Evolutionary conservation across 345 rosid genomes (phyloP), one percentile per base, ranked within the genome.

Genomic region (Gossypioides kirkii): DNA sequence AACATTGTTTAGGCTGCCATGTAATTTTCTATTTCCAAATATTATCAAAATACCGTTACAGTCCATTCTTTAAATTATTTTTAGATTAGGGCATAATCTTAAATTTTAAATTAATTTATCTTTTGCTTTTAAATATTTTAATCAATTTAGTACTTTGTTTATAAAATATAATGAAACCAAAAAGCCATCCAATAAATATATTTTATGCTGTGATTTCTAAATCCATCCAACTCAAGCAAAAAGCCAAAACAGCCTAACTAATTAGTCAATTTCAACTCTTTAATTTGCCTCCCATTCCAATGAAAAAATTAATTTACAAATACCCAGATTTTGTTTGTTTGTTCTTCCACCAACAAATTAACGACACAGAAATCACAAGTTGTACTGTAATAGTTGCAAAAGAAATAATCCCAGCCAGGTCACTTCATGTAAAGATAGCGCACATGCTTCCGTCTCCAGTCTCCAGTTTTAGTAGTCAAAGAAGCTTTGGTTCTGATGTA

Each of bases 341-440:
- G 67, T 70, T 69, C 49, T 45, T 45, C 74, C 26, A 32, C 72
- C 54, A 11, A 25, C 38, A 10, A 3, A 61, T 41, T 54, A 2
- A 41, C 13, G 52, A 66, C 28, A 55, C 0, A 20, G 1, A 52
- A 6, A 20, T 46, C 14, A 1, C 8, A 38, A 5, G 2, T 43
- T 43, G 38, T 32, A 32, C 38, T 32, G 38, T 5, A 32, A 32
- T 5, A 32, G 7, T 32, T 4, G 38, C 38, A 32, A 32, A 32
- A 32, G 38, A 32, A 32, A 32, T 32, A 32, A 7, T 32, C 56
- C 32, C 71, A 43, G 52, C 54, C 70, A 32, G 46, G 67, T 55
- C 70, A 46, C 83, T 76, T 73, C 38, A 55, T 64, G 54, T 74
- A 65, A 64, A 73, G 75, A 52, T 80, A 78, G 73, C 78, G 53